These are phyloP conservation scores for Capsicum pubescens DNA, from an alignment of 257 asterid genomes.

Conservation along the genomic window DNA sequence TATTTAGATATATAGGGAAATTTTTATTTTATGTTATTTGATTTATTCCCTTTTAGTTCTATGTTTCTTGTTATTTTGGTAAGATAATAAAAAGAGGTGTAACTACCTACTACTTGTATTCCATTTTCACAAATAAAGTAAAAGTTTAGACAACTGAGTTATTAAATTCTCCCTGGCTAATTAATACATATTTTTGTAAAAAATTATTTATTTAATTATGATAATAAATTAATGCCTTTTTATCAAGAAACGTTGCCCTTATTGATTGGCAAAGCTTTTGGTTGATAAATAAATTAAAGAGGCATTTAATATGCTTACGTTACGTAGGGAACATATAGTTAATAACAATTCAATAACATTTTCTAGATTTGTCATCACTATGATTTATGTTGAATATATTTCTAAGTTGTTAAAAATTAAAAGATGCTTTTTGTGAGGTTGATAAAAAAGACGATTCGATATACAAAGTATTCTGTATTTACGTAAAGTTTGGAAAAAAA, in stretches of 20 bases:
- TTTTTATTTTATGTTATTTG: constrained; percentile 44
- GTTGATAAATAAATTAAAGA: neutral
- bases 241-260: neutral
- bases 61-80: neutral
- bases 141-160: too few relatives aligned
- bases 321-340: neutral
- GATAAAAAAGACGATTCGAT: neutral
- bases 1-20: neutral
- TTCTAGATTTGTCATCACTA: neutral
- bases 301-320: neutral
- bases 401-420: neutral
- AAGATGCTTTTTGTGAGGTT: neutral
- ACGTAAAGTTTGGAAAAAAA: neutral
- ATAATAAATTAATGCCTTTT: too few relatives aligned
- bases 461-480: neutral
- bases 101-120: neutral
- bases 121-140: neutral
- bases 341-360: neutral
- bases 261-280: neutral
- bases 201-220: neutral
- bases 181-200: too few relatives aligned
- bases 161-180: too few relatives aligned
- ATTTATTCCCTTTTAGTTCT: neutral
- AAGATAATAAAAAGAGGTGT: neutral
- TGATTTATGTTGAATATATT: neutral